Percentiles rank a stretch among this genome's conserved stretches.
phyloP scores from a whole-genome alignment of 768 basidiomycete species.

The Termitomyces sp. region DNA sequence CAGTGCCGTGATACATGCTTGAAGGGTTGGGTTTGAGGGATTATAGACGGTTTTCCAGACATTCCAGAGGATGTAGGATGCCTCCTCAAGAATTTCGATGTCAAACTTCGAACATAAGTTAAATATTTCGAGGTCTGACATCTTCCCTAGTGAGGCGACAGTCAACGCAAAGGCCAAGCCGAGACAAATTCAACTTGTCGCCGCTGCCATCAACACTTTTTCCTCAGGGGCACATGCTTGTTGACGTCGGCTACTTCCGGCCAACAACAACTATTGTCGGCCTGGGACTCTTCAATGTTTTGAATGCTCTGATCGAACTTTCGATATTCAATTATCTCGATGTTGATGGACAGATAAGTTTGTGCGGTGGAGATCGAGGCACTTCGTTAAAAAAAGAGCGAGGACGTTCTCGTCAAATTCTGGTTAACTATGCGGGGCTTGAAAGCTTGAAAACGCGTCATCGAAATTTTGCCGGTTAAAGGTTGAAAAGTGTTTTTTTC shows the following conservation, averaged over 20 bases:
- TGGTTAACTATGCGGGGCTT: background rate
- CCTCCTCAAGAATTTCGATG: conserved; percentile 32
- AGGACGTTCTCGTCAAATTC: background rate
- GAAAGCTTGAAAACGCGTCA: conserved; percentile 1
- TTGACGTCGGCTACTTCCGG: background rate
- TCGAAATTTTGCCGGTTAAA: background rate
- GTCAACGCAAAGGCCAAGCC: background rate
- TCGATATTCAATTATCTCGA: too few species aligned
- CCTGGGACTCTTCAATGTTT: too few species aligned
- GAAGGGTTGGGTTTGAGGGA: conserved; percentile 23
- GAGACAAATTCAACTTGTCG: background rate
- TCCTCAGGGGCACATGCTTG: background rate
- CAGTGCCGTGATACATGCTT: conserved; percentile 29
- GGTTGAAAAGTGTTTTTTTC: background rate
- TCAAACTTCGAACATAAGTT: conserved; percentile 28
- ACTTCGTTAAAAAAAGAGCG: background rate
- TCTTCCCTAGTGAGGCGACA: background rate
- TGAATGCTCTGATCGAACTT: too few species aligned
- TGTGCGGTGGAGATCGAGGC: too few species aligned
- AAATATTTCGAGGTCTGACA: conserved; percentile 25
- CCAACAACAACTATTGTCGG: too few species aligned
- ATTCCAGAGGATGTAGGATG: conserved; percentile 33
- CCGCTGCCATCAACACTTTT: background rate
- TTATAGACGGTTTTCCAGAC: conserved; percentile 27
- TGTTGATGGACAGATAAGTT: background rate